Conservation (phyloP, 441 rosid species). For the Eutrema salsugineum region DNA sequence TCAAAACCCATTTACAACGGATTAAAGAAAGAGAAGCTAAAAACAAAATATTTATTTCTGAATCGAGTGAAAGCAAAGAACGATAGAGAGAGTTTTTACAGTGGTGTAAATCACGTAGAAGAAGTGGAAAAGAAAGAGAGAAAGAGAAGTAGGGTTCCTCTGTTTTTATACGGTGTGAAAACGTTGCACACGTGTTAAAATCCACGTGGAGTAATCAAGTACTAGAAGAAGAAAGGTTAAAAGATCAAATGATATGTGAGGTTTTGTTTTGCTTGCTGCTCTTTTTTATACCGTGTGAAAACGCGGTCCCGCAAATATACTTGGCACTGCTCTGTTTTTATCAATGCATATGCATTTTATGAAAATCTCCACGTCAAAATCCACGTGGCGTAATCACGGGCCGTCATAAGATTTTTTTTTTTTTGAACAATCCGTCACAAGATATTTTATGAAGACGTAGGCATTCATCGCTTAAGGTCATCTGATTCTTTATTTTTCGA, state of each 20-base stretch:
- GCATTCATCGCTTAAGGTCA: no score
- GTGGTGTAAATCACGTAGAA: slow-evolving; percentile 28
- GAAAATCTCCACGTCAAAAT: no score
- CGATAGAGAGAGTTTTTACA: slow-evolving; percentile 23
- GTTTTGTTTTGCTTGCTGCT: not conserved
- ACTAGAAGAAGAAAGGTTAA: not conserved
- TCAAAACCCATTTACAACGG: slow-evolving; percentile 16
- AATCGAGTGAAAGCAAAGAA: slow-evolving; percentile 17
- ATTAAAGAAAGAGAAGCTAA: not conserved
- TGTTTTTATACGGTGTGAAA: not conserved
- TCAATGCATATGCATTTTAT: no score
- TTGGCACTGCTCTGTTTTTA: not conserved
- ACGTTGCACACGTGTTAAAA: slow-evolving; percentile 1
- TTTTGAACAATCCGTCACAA: no score
- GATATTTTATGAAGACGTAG: no score
- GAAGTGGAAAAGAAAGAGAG: not conserved
- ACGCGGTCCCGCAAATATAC: not conserved
- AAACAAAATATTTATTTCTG: not conserved
- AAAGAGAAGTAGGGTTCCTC: not conserved
- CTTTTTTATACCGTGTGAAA: not conserved
- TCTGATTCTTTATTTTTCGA: no score
- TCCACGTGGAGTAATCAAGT: slow-evolving; percentile 6
- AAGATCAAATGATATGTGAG: not conserved
- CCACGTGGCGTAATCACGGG: not conserved
- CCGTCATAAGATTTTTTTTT: no score